Evolutionary conservation across 192 early-diverging fungal genomes (phyloP).

Genomic region (Piromyces finnis): DNA sequence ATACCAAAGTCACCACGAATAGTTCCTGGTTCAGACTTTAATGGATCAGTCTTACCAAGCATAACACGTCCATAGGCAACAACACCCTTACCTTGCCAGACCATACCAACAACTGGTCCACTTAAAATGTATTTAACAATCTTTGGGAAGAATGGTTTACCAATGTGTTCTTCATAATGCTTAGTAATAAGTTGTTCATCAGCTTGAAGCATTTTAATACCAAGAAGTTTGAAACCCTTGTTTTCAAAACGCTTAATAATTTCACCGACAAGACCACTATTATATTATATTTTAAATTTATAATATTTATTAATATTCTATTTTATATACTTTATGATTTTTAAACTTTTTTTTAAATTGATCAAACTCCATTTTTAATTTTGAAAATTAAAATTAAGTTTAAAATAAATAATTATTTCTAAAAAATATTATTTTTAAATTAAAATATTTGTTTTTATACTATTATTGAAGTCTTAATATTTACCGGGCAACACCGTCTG

Average conservation of each 20-base stretch:
- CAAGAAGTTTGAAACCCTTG: conserved; percentile 76
- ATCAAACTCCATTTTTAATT: too few relatives aligned
- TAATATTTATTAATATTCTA: too few relatives aligned
- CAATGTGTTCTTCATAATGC: conserved; percentile 69
- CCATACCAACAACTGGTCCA: conserved; percentile 90
- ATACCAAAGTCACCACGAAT: conserved; percentile 91
- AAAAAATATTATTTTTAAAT: too few relatives aligned
- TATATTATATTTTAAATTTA: neutral
- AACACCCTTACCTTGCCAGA: conserved; percentile 74
- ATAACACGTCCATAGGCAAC: conserved; percentile 80
- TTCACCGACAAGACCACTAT: conserved; percentile 83
- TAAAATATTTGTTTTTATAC: too few relatives aligned
- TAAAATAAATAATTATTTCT: too few relatives aligned
- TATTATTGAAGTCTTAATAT: conserved; percentile 16
- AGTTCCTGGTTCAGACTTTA: conserved; percentile 71
- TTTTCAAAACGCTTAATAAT: conserved; percentile 86
- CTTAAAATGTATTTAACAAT: conserved; percentile 49
- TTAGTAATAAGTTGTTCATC: conserved; percentile 47
- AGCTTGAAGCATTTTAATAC: conserved; percentile 58
- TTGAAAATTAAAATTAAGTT: too few relatives aligned
- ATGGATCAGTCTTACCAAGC: conserved; percentile 76
- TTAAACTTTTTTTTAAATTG: too few relatives aligned
- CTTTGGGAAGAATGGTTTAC: conserved; percentile 79
- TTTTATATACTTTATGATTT: too few relatives aligned
- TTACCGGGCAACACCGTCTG: neutral